Evolutionary conservation across 163 green algal species (phyloP).

Genomic region (Prototheca wickerhamii): DNA sequence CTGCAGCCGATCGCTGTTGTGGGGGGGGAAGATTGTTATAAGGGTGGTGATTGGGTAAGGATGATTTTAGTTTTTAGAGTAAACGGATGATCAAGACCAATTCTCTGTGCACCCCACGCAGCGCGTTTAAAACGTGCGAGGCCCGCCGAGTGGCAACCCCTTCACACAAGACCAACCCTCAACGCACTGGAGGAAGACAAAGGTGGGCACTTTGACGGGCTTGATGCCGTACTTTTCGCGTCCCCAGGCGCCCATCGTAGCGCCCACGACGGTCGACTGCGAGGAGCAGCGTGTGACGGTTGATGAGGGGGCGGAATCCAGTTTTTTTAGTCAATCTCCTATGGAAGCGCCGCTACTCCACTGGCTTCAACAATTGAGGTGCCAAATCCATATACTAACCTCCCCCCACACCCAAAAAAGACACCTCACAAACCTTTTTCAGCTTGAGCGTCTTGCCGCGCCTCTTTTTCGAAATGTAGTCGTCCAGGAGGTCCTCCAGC

Average conservation of each 20-base stretch:
- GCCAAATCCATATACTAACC: too few species aligned
- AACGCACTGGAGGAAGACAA: conserved; percentile 34
- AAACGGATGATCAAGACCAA: too few species aligned
- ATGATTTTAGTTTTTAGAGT: too few species aligned
- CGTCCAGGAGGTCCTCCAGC: conserved; percentile 28
- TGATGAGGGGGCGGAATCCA: too few species aligned
- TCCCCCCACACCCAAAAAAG: neutral
- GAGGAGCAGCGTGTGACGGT: too few species aligned
- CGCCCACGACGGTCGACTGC: conserved; percentile 19
- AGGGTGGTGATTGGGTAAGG: too few species aligned
- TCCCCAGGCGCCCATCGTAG: conserved; percentile 26
- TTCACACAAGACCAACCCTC: neutral
- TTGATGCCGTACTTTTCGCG: conserved; percentile 43
- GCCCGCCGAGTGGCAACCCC: too few species aligned
- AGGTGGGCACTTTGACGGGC: conserved; percentile 37
- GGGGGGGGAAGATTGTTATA: neutral
- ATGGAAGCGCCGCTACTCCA: too few species aligned
- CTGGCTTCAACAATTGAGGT: too few species aligned
- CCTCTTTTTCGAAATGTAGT: conserved; percentile 24
- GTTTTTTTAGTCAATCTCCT: too few species aligned
- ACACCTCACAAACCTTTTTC: conserved; percentile 12
- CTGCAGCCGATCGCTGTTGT: conserved; percentile 21
- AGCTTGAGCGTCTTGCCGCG: conserved; percentile 20
- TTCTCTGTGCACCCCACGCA: too few species aligned
- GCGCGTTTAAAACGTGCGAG: too few species aligned